These are phyloP conservation scores for Dactylonectria estremocensis DNA, from an alignment of 2,329 filamentous ascomycete species.

Conservation along the genomic window DNA sequence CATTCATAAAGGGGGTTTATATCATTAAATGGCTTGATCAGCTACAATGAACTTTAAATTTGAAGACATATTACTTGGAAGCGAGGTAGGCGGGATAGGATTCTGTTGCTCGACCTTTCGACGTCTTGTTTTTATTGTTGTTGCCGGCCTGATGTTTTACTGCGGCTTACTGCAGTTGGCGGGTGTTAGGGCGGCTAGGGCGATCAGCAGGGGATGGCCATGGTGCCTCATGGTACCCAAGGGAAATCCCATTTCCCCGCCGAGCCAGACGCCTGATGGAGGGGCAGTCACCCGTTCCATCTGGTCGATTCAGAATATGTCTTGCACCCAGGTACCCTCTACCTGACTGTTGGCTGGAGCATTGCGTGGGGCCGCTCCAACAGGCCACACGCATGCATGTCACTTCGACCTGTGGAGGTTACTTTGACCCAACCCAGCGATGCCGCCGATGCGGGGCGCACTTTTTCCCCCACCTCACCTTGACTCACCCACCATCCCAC, in stretches of 20 bases:
- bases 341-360: not conserved
- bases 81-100: not conserved
- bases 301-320: not conserved
- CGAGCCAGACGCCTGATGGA: not conserved
- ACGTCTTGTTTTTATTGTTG: not conserved
- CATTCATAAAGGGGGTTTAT: no score
- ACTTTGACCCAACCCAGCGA: not conserved
- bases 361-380: not conserved
- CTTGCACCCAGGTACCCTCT: constrained; percentile 2
- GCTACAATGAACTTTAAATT: not conserved
- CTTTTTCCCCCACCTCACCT: constrained; percentile 43
- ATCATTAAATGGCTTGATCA: not conserved
- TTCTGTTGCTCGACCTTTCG: not conserved
- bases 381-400: not conserved
- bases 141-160: constrained; percentile 6
- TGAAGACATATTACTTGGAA: not conserved
- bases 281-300: not conserved
- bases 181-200: not conserved
- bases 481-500: constrained; percentile 47
- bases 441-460: constrained; percentile 45
- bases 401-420: not conserved
- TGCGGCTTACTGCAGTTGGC: not conserved
- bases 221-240: not conserved
- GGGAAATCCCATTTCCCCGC: not conserved
- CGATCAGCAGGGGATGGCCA: not conserved